Base-by-base conservation (phyloP, 176 grass and related monocot genomes). In the Oryza meridionalis region DNA sequence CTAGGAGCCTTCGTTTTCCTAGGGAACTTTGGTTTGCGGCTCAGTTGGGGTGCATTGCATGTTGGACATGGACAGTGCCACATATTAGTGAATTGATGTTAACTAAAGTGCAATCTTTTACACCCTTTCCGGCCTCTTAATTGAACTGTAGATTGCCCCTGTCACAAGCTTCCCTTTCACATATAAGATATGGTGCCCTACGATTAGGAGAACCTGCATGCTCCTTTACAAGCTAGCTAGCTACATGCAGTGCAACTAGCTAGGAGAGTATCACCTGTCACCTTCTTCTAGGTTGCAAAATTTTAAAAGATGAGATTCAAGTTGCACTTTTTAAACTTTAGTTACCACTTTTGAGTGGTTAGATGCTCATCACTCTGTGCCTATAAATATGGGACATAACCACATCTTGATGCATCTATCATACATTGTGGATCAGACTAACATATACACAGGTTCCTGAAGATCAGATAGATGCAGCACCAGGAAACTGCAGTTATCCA, bases 311-410 rank as follows among this genome's bases (percentile, higher is more conserved):
- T 19, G 10, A 4, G 24, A 27, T 62, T 17, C 88, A 82, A 90
- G 26, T 86, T 78, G 82, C 73, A 62, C 65, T 77, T 25, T 19
- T 61, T 72, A 9, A 62, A n/a, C 81, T 88, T 66, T 77, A 77
- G 67, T 40, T 68, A 11, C 26, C 38, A 79, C 77, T 77, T 86
- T 80, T 38, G 46, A 55, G 62, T 84, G 43, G 27, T 43, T n/a
- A 77, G 38, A 32, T 86, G 61, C 44, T 9, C 46, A 67, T 42
- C 27, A 14, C 59, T 84, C 25, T 40, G 21, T 2, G 21, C 77
- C 82, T 91, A 91, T 91, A 91, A 91, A 85, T 77, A 66, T 46
- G 25, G 51, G 8, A 7, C 17, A 42, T 44, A 45, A 73, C 69
- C 4, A 7, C 63, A 69, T 55, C 58, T 26, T 72, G 37, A 22